These are phyloP conservation scores for Sextonia rubra DNA, from an alignment of 164 flowering plant species.

Conservation along the genomic window DNA sequence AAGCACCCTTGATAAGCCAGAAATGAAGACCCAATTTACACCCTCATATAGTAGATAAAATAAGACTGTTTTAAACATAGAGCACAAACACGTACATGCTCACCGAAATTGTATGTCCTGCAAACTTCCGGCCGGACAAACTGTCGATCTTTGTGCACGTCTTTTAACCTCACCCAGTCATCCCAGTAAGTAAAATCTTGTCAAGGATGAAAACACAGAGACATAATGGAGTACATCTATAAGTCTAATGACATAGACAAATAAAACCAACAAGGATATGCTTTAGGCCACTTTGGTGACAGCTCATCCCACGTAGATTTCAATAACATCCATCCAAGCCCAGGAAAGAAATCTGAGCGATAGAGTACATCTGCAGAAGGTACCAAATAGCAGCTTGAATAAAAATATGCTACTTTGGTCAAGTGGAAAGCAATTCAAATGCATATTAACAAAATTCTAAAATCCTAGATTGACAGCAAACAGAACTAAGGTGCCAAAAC, in stretches of 20 bases:
- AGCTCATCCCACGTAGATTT: constrained; percentile 86
- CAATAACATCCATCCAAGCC: constrained; percentile 98
- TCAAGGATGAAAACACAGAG: constrained; percentile 42
- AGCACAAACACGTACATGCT: constrained; percentile 52
- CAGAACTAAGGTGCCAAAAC: background rate
- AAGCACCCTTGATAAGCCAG: background rate
- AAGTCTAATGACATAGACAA: background rate
- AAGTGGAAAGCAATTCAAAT: background rate
- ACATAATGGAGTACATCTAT: background rate
- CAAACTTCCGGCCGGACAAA: constrained; percentile 97
- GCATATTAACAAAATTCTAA: background rate
- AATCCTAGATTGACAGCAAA: background rate
- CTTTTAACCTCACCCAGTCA: constrained; percentile 96
- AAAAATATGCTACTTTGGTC: background rate
- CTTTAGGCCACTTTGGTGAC: constrained; percentile 98
- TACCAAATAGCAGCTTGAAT: constrained; percentile 5
- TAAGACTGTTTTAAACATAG: background rate
- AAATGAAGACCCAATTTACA: background rate
- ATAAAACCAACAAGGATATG: constrained; percentile 72
- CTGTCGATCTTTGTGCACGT: constrained; percentile 81
- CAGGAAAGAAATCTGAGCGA: constrained; percentile 98
- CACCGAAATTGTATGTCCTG: constrained; percentile 98
- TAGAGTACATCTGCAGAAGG: constrained; percentile 71
- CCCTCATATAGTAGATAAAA: background rate
- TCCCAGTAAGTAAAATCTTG: constrained; percentile 87